Evolutionary conservation across 352 stramenopile genomes (phyloP).

Genomic region (Phytopythium ostracodes): DNA sequence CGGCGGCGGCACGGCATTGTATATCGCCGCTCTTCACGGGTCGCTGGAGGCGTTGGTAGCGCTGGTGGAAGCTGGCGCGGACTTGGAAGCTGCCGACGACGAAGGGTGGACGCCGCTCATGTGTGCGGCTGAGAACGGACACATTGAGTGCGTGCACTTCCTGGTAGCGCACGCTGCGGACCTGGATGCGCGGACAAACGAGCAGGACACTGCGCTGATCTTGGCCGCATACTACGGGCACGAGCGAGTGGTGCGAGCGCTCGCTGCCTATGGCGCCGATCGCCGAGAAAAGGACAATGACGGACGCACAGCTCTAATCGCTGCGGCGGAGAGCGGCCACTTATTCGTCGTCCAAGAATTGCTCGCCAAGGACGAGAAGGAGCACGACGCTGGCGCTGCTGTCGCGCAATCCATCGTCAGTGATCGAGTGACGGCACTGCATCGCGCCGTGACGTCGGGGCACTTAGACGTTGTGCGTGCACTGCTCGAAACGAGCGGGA

Average conservation of each 20-base stretch:
- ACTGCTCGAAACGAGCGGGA: neutral
- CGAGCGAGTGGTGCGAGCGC: slow-evolving; percentile 9
- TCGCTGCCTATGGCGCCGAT: slow-evolving; percentile 14
- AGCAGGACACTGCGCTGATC: slow-evolving; percentile 14
- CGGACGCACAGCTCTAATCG: slow-evolving; percentile 14
- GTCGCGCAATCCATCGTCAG: neutral
- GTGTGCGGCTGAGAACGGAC: slow-evolving; percentile 54
- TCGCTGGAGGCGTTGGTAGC: slow-evolving; percentile 11
- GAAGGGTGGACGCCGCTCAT: slow-evolving; percentile 57
- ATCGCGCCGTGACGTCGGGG: neutral
- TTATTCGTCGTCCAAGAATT: neutral
- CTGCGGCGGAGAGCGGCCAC: slow-evolving; percentile 5
- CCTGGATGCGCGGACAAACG: slow-evolving; percentile 15
- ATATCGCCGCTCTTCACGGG: slow-evolving; percentile 15
- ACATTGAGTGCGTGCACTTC: slow-evolving; percentile 33
- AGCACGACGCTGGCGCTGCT: neutral
- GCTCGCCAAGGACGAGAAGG: neutral
- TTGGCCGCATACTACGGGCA: slow-evolving; percentile 21
- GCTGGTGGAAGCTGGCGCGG: slow-evolving; percentile 16
- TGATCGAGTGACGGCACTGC: neutral
- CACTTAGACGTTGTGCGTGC: slow-evolving; percentile 1
- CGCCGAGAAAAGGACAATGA: slow-evolving; percentile 9
- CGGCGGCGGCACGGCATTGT: slow-evolving; percentile 12
- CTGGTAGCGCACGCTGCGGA: slow-evolving; percentile 37
- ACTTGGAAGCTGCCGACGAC: slow-evolving; percentile 44